Conservation (phyloP, 148 eudicot species). For the Chenopodium formosanum region DNA sequence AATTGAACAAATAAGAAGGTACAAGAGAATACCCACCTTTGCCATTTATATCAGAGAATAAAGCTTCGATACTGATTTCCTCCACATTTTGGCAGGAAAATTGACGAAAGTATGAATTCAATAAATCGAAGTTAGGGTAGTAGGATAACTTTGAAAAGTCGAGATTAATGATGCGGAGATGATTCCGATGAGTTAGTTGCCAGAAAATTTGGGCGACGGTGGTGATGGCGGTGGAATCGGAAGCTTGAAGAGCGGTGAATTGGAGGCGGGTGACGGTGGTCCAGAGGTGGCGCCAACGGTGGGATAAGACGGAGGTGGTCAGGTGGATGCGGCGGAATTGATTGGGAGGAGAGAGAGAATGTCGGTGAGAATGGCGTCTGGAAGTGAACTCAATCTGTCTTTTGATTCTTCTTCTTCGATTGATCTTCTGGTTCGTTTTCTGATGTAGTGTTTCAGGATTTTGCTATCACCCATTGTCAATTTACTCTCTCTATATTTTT, state of each 20-base stretch:
- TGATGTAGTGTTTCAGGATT: no score
- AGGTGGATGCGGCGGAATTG: slow-evolving; percentile 7
- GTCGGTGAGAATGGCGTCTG: neutral
- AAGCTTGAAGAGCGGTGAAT: no score
- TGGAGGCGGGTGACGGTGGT: neutral
- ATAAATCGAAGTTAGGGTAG: neutral
- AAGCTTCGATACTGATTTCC: neutral
- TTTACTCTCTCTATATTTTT: neutral
- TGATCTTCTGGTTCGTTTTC: no score
- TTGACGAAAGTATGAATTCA: neutral
- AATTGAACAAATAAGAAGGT: neutral
- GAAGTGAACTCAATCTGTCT: slow-evolving; percentile 14
- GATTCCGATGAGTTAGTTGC: neutral
- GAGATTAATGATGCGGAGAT: neutral
- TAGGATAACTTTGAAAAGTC: no score
- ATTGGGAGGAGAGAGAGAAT: slow-evolving; percentile 16
- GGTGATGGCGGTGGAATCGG: neutral
- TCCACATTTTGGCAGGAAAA: neutral
- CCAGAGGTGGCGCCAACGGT: slow-evolving; percentile 13
- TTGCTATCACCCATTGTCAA: no score
- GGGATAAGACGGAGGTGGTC: slow-evolving; percentile 10
- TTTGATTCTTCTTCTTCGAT: neutral
- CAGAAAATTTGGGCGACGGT: neutral
- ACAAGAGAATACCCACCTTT: neutral
- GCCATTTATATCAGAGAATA: no score